Conservation (phyloP, 2,329 filamentous ascomycete species). For the Meredithiella fracta region DNA sequence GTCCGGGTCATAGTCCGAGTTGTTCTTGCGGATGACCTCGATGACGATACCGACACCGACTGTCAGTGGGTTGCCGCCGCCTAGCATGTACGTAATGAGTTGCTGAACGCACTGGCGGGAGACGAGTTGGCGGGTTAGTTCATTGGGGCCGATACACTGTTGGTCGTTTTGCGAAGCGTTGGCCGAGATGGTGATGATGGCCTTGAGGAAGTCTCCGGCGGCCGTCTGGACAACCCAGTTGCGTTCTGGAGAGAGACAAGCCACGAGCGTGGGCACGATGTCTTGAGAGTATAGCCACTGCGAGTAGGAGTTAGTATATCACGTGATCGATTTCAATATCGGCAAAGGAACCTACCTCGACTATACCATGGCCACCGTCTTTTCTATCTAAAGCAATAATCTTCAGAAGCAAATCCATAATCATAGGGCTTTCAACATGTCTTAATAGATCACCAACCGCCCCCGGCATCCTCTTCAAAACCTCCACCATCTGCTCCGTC, state of each 20-base stretch:
- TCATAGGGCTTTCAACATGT: conserved; percentile 93
- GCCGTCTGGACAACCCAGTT: conserved; percentile 87
- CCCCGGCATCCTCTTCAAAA: conserved; percentile 69
- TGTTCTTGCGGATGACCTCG: conserved; percentile 97
- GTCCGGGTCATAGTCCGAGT: conserved; percentile 95
- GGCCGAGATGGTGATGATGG: conserved; percentile 95
- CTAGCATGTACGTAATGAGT: conserved; percentile 81
- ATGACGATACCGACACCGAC: conserved; percentile 96
- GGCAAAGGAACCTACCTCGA: conserved; percentile 55
- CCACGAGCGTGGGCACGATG: conserved; percentile 71
- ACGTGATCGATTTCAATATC: background rate
- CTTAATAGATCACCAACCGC: conserved; percentile 73
- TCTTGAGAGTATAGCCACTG: conserved; percentile 87
- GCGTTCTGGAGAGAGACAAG: conserved; percentile 71
- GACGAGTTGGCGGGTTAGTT: conserved; percentile 85
- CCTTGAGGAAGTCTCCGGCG: conserved; percentile 92
- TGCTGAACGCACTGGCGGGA: conserved; percentile 68
- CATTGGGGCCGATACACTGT: conserved; percentile 96
- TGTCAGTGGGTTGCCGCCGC: conserved; percentile 82
- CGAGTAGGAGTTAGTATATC: conserved; percentile 1
- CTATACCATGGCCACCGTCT: conserved; percentile 79
- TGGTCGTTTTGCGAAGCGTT: conserved; percentile 97
- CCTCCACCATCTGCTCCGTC: conserved; percentile 87
- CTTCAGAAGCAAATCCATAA: conserved; percentile 93
- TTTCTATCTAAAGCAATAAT: conserved; percentile 92